Evolutionary conservation across 139 green algal species (phyloP).

Genomic region (Chlamydomonas sphaeroides): DNA sequence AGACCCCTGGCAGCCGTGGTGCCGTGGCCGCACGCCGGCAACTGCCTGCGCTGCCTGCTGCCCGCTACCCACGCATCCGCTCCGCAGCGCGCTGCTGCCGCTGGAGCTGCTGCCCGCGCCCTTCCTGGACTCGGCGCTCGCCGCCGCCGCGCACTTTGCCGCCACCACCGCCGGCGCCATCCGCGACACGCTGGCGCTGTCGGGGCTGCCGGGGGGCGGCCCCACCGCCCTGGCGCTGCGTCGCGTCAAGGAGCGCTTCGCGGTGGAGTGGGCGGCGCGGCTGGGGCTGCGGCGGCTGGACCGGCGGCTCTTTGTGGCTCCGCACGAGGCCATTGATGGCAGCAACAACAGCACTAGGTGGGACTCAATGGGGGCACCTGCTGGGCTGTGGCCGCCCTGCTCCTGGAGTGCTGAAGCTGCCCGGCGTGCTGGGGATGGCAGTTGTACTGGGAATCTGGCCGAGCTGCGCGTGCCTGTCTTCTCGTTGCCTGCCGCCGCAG

Average conservation of each 20-base stretch:
- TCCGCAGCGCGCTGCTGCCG: conserved; percentile 30
- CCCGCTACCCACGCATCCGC: too few relatives aligned
- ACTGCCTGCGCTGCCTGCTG: too few relatives aligned
- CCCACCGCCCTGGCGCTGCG: neutral
- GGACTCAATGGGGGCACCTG: too few relatives aligned
- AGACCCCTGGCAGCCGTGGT: too few relatives aligned
- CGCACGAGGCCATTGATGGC: conserved; percentile 37
- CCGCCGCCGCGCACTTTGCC: conserved; percentile 14
- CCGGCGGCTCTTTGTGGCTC: conserved; percentile 29
- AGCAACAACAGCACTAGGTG: conserved; percentile 56
- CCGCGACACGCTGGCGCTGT: conserved; percentile 32
- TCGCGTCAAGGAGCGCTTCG: conserved; percentile 46
- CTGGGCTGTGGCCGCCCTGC: too few relatives aligned
- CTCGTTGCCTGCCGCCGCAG: too few relatives aligned
- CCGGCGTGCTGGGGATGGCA: too few relatives aligned
- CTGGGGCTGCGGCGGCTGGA: conserved; percentile 32
- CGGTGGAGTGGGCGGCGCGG: conserved; percentile 37
- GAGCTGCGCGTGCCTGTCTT: too few relatives aligned
- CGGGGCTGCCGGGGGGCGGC: conserved; percentile 9
- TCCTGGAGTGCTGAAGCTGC: too few relatives aligned
- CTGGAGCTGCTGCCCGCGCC: neutral
- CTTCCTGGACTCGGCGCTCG: conserved; percentile 15
- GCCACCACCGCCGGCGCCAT: conserved; percentile 43
- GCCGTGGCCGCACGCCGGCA: neutral
- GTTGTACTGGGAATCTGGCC: too few relatives aligned